Evolutionary conservation across 1,284 basidiomycete species (phyloP), one percentile per base, ranked within the genome.

Genomic region (Apiotrichum gamsii): DNA sequence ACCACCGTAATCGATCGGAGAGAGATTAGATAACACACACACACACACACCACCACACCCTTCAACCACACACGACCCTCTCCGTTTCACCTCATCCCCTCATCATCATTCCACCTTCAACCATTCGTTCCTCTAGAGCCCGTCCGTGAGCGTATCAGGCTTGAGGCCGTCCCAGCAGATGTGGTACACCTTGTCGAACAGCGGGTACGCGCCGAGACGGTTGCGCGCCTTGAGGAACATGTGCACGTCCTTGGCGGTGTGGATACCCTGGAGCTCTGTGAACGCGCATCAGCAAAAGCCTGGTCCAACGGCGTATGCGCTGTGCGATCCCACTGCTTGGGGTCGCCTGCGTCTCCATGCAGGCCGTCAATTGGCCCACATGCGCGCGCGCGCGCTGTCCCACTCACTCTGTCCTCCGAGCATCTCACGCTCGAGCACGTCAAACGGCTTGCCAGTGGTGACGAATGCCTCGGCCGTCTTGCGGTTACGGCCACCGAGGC

Each of bases 401-500:
- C 6, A 66, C 69, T 59, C 45, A 72, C 76, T 79, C 59, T 80
- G 79, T 0, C 78, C 78, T 40, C 75, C 75, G 23, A 80, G 65
- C 67, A 80, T 72, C 57, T 78, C 76, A 54, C 73, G 68, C 62
- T 80, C 79, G 9, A 80, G 68, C 44, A 72, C 67, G 32, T 77
- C 72, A 46, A 80, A 80, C 2, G 72, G 52, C 70, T 74, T 52
- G 44, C 73, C 70, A 10, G 72, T 74, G 54, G 65, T 74, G 24
- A 77, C 78, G 54, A 78, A 80, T 0, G 77, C 78, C 52, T 63
- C 65, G 5, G 72, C 72, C 34, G 57, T 58, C 61, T 75, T 75
- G 45, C 74, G 67, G 62, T 80, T 80, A 34, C 79, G 65, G 4
- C 79, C 79, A 18, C 78, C 78, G 18, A 79, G 69, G 54, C 77